Base-by-base conservation (phyloP, 2,329 filamentous ascomycete species). In the Monilinia laxa region DNA sequence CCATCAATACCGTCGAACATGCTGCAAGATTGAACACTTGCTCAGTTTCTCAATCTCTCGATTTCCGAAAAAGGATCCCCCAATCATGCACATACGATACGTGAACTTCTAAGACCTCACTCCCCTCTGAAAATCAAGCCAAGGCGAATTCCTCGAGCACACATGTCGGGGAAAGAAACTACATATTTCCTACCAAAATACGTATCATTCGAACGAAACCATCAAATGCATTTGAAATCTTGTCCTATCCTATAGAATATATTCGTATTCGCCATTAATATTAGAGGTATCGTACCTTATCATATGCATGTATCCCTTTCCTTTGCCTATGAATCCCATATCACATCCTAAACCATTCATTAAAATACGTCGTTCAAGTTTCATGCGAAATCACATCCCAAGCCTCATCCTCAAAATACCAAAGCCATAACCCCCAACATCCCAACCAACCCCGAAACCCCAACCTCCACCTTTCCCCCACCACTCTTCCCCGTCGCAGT, bases 401-500 rank as follows among this genome's bases (percentile, higher is more conserved):
- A 11, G 11, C 38, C 40, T 16, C 23, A 62, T 11, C 31, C 23
- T n/a, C 6, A 63, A 14, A 63, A 20, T 11, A 55, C 23, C n/a
- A 55, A 55, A 40, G 16, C 16, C 49, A 40, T 16, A 63, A 55
- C 5, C n/a, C 54, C 63, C 35, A 62, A 35, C 18, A 58, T 23
- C 3, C 56, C 56, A 35, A 54, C 10, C 9, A 62, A 14, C 6
- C 51, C 65, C 2, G 4, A 38, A 20, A 66, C 38, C 11, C 56
- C 28, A 52, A 58, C 31, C 20, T 23, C 42, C 31, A 38, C 18
- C 42, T 23, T 56, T 10, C 25, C 31, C 5, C 35, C 51, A 11
- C 38, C 59, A 38, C 35, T 66, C 52, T 66, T 63, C n/a, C 38
- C 14, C n/a, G 38, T 63, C 7, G 64, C 38, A 38, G 38, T 63